Evolutionary conservation across 495 filamentous ascomycete genomes (phyloP), one percentile per base, ranked within the genome.

Genomic region (Daldinia bambusicola): DNA sequence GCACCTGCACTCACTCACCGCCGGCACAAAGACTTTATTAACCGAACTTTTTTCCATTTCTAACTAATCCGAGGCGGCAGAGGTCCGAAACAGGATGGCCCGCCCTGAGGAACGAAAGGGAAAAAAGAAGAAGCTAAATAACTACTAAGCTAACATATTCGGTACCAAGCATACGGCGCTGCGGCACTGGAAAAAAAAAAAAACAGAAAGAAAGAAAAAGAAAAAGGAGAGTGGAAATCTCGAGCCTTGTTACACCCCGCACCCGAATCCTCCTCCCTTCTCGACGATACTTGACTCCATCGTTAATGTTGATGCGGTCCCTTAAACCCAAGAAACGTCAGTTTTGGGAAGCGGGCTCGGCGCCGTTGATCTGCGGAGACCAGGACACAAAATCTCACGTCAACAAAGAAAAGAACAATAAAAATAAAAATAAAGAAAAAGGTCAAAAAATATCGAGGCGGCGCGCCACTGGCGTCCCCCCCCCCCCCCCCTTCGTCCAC

Each of bases 161-260:
- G 59, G 59, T 72, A 68, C 70, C 70, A 68, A 56, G 48, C 26
- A 62, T 69, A 26, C 26, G 26, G 26, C 26, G 26, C 26, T 26
- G 32, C 61, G 70, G 70, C 51, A 45, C 66, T 66, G 51, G 65
- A 61, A 56, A 61, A 61, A 64, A 26, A 26, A 26, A 26, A 3
- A 26, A 26, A 26, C 1, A 26, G 26, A 26, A 26, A 26, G 3
- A 26, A 3, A 26, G 3, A 26, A 26, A 3, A n/a, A n/a, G n/a
- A n/a, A n/a, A n/a, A n/a, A n/a, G 40, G 32, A 51, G 43, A 36
- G 59, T 53, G 14, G 36, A 30, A 7, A 16, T 52, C 32, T 53
- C 56, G 61, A 58, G 70, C 52, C 66, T 57, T 68, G 66, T 26
- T 32, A 69, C 55, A 55, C 66, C 66, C 70, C 66, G 58, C 66